phyloP scores from a whole-genome alignment of 257 asterid species.

The Jaltomata sinuosa region DNA sequence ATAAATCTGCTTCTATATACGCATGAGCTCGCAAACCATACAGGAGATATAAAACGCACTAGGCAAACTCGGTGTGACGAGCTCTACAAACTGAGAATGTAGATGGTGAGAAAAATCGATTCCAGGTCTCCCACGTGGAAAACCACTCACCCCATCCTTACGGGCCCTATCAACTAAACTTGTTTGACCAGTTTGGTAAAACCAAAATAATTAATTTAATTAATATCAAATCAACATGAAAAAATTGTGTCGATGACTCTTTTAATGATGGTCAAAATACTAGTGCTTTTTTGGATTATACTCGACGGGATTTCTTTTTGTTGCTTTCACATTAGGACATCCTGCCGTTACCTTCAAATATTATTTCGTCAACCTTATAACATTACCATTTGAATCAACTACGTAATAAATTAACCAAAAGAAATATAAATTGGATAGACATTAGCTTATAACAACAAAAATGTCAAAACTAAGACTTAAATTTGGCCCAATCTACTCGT shows the following conservation, averaged over 20 bases:
- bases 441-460: not conserved
- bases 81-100: too few species aligned
- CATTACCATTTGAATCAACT: not conserved
- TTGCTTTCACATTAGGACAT: not conserved
- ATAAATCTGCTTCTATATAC: too few species aligned
- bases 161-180: not conserved
- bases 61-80: too few species aligned
- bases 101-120: too few species aligned
- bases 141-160: too few species aligned
- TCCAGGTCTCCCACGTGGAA: too few species aligned
- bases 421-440: not conserved
- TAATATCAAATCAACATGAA: not conserved
- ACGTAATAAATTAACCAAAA: not conserved
- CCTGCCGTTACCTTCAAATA: not conserved
- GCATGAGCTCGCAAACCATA: too few species aligned
- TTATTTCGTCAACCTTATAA: not conserved
- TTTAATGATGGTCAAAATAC: not conserved
- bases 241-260: not conserved
- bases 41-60: too few species aligned
- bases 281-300: not conserved
- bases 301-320: not conserved
- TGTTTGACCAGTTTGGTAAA: not conserved
- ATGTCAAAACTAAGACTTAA: not conserved
- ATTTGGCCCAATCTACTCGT: not conserved
- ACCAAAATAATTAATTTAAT: not conserved